Base-by-base conservation (phyloP, 106 monocot species). In the Posidonia australis region DNA sequence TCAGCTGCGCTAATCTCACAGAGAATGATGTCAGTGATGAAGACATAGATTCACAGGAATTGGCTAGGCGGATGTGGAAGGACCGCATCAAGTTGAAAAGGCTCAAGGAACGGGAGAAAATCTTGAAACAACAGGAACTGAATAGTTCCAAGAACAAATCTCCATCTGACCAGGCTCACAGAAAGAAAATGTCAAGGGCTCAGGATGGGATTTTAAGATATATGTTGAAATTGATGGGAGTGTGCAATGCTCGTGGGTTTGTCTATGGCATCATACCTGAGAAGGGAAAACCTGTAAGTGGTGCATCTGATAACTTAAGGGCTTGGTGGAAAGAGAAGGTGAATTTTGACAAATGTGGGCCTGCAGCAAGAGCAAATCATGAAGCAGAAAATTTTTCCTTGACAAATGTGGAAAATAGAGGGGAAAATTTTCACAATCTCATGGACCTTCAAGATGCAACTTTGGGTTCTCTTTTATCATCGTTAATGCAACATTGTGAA, bases 261-360 rank as follows among this genome's bases (percentile, higher is more conserved):
- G 84, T 92, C 22, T 92, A 92, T 60, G 92, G 92, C 19, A 92
- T 92, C 54, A 82, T 92, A 61, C 92, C 92, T n/a, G n/a, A n/a
- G n/a, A n/a, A n/a, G n/a, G n/a, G n/a, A n/a, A n/a, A n/a, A n/a
- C n/a, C n/a, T n/a, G n/a, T n/a, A n/a, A n/a, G n/a, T n/a, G n/a
- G n/a, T n/a, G n/a, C n/a, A n/a, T n/a, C n/a, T n/a, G n/a, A 92
- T 70, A 92, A 92, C 62, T 73, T 92, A 60, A 75, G 87, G 65
- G 87, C 77, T 28, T 92, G 92, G 92, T 92, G 92, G 92, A 92
- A 92, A 70, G 92, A 92, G 59, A 88, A 87, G 77, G 92, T 92
- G 47, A 92, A 84, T 63, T 92, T 92, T 69, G 87, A 92, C 72
- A 84, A 85, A 70, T 84, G 84, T 69, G 92, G 92, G 20, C 87